phyloP scores from a whole-genome alignment of 176 grass and related monocot genomes.

The Aegilops sharonensis region DNA sequence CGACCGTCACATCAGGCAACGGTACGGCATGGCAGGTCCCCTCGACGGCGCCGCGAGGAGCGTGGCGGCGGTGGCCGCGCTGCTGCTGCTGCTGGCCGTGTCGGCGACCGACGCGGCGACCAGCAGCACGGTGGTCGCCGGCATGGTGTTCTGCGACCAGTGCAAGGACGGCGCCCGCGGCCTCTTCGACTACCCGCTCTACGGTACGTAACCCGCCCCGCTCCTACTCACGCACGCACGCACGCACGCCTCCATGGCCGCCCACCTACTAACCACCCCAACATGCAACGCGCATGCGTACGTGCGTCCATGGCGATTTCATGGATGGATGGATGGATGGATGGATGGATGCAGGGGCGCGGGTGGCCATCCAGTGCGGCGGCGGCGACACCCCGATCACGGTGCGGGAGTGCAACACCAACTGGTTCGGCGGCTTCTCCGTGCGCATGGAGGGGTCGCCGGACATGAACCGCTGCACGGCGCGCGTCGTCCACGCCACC shows the following conservation, averaged over 20 bases:
- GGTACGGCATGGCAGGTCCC: not conserved
- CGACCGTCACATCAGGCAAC: fast-evolving
- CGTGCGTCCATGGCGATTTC: not conserved
- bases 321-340: no score
- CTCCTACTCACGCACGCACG: not conserved
- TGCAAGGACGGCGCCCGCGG: constrained; percentile 74
- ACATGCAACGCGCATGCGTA: not conserved
- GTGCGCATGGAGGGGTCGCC: constrained; percentile 68
- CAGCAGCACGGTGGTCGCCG: constrained; percentile 69
- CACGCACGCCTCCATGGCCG: not conserved
- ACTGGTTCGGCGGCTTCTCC: constrained; percentile 81
- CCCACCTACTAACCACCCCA: not conserved
- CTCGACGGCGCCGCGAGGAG: not conserved
- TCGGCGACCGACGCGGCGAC: not conserved
- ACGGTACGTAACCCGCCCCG: constrained; percentile 20
- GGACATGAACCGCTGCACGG: constrained; percentile 78
- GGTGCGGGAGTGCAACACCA: constrained; percentile 63
- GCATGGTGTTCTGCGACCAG: constrained; percentile 91
- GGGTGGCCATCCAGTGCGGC: constrained; percentile 68
- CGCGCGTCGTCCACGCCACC: constrained; percentile 60
- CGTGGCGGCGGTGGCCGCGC: not conserved
- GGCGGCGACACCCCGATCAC: constrained; percentile 43
- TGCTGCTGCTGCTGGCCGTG: not conserved
- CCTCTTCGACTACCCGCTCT: constrained; percentile 82
- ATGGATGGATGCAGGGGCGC: constrained; percentile 41